Evolutionary conservation across 2,329 filamentous ascomycete genomes (phyloP).

Genomic region (Clarireedia homoeocarpa): DNA sequence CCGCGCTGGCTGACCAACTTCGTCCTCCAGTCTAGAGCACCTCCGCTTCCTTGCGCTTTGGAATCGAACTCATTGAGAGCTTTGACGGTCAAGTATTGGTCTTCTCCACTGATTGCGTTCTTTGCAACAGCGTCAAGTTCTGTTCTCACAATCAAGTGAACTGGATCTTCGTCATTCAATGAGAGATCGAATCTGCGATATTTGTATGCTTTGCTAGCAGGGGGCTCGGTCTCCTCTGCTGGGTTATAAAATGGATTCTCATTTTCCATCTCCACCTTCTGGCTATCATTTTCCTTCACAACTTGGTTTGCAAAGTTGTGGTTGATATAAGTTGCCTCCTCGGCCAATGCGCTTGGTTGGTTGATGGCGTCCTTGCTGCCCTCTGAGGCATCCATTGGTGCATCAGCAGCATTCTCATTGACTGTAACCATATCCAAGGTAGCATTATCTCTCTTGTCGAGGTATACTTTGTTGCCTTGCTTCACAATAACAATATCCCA

Average conservation of each 20-base stretch:
- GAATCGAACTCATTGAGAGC: slow-evolving; percentile 98
- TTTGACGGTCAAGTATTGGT: slow-evolving; percentile 87
- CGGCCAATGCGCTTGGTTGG: slow-evolving; percentile 83
- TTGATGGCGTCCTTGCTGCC: slow-evolving; percentile 93
- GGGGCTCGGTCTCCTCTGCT: slow-evolving; percentile 83
- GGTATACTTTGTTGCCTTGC: slow-evolving; percentile 93
- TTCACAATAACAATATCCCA: slow-evolving; percentile 95
- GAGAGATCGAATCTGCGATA: slow-evolving; percentile 96
- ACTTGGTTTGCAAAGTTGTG: slow-evolving; percentile 98
- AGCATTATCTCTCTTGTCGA: slow-evolving; percentile 96
- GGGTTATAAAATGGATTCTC: slow-evolving; percentile 97
- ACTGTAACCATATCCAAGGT: slow-evolving; percentile 96
- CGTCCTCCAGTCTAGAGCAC: slow-evolving; percentile 91
- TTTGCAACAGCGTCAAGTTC: slow-evolving; percentile 94
- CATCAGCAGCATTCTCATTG: slow-evolving; percentile 96
- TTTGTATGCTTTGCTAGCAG: slow-evolving; percentile 96
- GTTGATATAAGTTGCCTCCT: slow-evolving; percentile 99
- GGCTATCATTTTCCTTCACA: slow-evolving; percentile 69
- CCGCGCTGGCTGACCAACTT: slow-evolving; percentile 93
- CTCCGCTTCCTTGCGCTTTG: slow-evolving; percentile 92
- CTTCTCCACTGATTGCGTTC: slow-evolving; percentile 85
- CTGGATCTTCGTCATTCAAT: slow-evolving; percentile 80
- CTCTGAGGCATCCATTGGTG: slow-evolving; percentile 83
- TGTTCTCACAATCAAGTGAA: slow-evolving; percentile 87
- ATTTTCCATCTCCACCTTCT: slow-evolving; percentile 77